Percentiles rank a stretch among this genome's conserved stretches.
Evolutionary conservation across 352 stramenopile species (phyloP).

Genomic region (Phytophthora hibernalis): DNA sequence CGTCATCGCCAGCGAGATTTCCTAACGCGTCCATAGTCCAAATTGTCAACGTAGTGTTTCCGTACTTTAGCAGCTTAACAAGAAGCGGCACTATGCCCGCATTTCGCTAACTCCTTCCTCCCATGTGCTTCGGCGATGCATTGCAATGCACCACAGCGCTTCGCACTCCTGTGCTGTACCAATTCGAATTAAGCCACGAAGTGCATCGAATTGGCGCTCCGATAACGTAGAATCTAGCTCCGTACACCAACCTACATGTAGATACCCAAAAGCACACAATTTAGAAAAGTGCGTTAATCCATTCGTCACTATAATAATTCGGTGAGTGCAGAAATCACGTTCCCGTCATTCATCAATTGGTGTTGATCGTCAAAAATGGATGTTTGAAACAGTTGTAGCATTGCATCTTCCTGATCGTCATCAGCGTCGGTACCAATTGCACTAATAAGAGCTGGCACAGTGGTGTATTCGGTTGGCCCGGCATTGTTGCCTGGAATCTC

Average conservation of each 20-base stretch:
- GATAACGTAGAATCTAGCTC: slow-evolving; percentile 4
- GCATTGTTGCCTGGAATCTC: background rate
- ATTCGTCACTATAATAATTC: slow-evolving; percentile 9
- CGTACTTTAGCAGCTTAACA: background rate
- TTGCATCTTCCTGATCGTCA: slow-evolving; percentile 4
- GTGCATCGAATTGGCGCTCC: slow-evolving; percentile 4
- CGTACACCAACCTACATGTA: background rate
- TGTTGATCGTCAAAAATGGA: slow-evolving; percentile 2
- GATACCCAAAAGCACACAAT: slow-evolving; percentile 10
- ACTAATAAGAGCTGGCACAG: slow-evolving; percentile 1
- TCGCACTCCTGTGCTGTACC: background rate
- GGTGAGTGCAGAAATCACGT: slow-evolving; percentile 3
- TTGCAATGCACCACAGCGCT: slow-evolving; percentile 1
- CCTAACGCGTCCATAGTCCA: slow-evolving; percentile 13
- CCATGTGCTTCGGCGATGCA: background rate
- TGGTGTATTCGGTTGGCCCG: slow-evolving; percentile 4
- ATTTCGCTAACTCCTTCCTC: background rate
- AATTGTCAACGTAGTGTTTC: slow-evolving; percentile 1
- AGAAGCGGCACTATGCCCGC: slow-evolving; percentile 4
- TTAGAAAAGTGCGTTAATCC: background rate
- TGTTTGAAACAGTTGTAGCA: slow-evolving; percentile 3
- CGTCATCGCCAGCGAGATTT: slow-evolving; percentile 5
- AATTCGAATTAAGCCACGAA: slow-evolving; percentile 5
- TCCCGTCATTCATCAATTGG: background rate
- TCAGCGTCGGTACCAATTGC: background rate